Evolutionary conservation across 345 rosid species (phyloP), one percentile per base, ranked within the genome.

Genomic region (Bruguiera sexangula): DNA sequence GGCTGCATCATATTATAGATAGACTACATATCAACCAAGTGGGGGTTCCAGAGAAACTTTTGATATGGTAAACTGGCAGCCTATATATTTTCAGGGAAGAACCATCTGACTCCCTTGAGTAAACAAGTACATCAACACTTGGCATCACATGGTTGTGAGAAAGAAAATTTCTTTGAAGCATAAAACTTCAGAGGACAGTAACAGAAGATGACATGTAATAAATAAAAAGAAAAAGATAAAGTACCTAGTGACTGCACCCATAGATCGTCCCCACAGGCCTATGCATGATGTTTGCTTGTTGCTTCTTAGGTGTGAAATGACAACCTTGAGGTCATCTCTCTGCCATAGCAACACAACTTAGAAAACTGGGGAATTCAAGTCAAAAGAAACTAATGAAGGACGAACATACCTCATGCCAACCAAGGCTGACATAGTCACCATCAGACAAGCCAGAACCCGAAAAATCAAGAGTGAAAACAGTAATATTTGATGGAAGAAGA

Each of bases 171-270:
- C 29, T 34, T 13, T 19, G 70, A 51, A 68, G 62, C 52, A 60
- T 22, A 22, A 64, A 66, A 15, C 56, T 21, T 53, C 21, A 72
- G 22, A 73, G 34, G 29, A 62, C 57, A 27, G n/a, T 11, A 37
- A 8, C 1, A 59, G 48, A 32, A 61, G 37, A 52, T 36, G 63
- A 52, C 64, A 70, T 30, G 58, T 39, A 59, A 52, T 24, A 43
- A 39, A 39, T 60, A 57, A 68, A 51, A 65, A 56, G 56, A 36
- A 67, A 73, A 75, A 63, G 79, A 73, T 16, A 51, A 75, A 69
- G 46, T 80, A 95, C 99, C 99, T 82, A 67, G 99, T 95, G 69
- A 95, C 99, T 6, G 99, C 99, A 70, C 99, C 99, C 99, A 95
- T 95, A 43, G 99, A 95, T 66, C 99, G 90, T 73, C 99, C 99